Conservation (phyloP, 2,329 filamentous ascomycete species). For the Claviceps monticola region DNA sequence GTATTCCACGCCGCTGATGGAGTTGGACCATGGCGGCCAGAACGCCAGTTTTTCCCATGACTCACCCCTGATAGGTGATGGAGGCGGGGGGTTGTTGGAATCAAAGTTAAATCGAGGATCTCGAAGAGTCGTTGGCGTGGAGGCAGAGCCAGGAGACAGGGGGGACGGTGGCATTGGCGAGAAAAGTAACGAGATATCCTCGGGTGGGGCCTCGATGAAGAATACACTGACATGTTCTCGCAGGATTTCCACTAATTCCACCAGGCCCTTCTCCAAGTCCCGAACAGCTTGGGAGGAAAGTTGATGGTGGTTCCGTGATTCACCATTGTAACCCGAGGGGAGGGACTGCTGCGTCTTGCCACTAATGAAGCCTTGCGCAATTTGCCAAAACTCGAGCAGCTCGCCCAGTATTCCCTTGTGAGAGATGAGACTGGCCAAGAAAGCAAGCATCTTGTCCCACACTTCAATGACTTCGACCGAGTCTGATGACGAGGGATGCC, state of each 20-base stretch:
- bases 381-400: conserved; percentile 88
- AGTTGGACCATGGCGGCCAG: conserved; percentile 89
- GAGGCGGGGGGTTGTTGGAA: conserved; percentile 58
- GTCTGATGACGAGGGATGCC: conserved; percentile 54
- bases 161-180: conserved; percentile 66
- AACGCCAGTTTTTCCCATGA: conserved; percentile 90
- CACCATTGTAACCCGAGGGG: conserved; percentile 67
- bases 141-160: conserved; percentile 30
- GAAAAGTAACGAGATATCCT: conserved; percentile 79
- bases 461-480: conserved; percentile 69
- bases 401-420: conserved; percentile 74
- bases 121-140: conserved; percentile 43
- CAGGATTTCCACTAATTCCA: conserved; percentile 73
- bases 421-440: conserved; percentile 62
- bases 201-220: conserved; percentile 76
- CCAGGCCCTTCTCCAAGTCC: conserved; percentile 61
- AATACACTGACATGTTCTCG: conserved; percentile 68
- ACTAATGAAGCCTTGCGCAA: conserved; percentile 75
- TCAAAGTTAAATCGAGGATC: conserved; percentile 74
- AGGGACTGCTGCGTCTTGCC: conserved; percentile 70
- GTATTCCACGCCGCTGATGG: conserved; percentile 82
- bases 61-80: conserved; percentile 66
- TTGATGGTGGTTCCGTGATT: conserved; percentile 68
- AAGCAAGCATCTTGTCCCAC: conserved; percentile 78
- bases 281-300: conserved; percentile 56